Percentiles rank a stretch among this genome's conserved stretches.
phyloP scores from a whole-genome alignment of 441 rosid species.

The Jatropha multifida region DNA sequence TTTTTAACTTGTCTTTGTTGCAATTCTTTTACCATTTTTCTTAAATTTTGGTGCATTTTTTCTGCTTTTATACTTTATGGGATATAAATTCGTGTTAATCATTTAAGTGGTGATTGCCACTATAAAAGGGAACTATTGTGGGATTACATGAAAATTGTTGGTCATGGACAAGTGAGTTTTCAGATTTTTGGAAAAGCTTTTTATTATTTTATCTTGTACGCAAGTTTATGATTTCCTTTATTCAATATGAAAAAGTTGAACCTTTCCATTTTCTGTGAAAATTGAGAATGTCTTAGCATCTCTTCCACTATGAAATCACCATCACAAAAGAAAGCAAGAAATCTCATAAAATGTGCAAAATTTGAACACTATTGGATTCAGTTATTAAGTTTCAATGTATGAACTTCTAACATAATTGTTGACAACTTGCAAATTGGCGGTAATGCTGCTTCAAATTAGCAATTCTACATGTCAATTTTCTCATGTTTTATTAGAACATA shows the following conservation, averaged over 20 bases:
- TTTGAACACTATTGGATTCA: neutral
- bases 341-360: neutral
- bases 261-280: neutral
- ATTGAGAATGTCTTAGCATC: neutral
- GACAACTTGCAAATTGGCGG: neutral
- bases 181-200: neutral
- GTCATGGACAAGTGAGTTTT: slow-evolving; percentile 81
- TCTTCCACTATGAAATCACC: neutral
- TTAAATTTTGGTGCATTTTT: neutral
- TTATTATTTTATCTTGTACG: neutral
- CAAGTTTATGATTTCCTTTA: slow-evolving; percentile 1
- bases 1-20: slow-evolving; percentile 6
- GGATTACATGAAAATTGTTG: slow-evolving; percentile 69
- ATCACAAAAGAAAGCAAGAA: neutral
- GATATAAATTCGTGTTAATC: slow-evolving; percentile 80
- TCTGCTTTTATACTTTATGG: neutral
- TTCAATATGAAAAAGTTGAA: neutral
- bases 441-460: neutral
- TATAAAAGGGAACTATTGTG: slow-evolving; percentile 81
- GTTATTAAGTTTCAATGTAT: neutral
- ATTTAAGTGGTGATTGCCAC: slow-evolving; percentile 90
- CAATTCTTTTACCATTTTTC: neutral
- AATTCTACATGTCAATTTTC: neutral
- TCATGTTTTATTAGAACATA: neutral
- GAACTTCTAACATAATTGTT: neutral